phyloP scores from a whole-genome alignment of 1,139 yeast genomes.

The Insectozyma bohioensis region DNA sequence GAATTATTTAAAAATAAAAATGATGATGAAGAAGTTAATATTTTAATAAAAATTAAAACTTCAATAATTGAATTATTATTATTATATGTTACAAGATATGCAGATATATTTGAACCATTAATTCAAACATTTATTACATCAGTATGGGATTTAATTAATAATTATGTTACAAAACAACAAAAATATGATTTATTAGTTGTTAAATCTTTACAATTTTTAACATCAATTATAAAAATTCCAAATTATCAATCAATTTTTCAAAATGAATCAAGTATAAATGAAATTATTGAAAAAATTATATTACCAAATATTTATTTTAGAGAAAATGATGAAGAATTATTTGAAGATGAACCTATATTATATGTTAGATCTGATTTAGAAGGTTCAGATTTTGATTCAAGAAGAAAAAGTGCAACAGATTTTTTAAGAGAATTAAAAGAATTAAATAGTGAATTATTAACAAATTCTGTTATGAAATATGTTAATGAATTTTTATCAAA shows the following conservation, averaged over 20 bases:
- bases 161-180: conserved; percentile 60
- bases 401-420: conserved; percentile 90
- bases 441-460: conserved; percentile 71
- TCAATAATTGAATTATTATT: conserved; percentile 83
- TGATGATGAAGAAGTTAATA: conserved; percentile 73
- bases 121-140: conserved; percentile 78
- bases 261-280: conserved; percentile 66
- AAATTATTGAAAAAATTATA: conserved; percentile 78
- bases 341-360: conserved; percentile 96
- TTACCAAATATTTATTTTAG: conserved; percentile 85
- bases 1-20: conserved; percentile 55
- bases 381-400: conserved; percentile 90
- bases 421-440: conserved; percentile 85
- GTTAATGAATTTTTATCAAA: conserved; percentile 64
- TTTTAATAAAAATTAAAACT: conserved; percentile 72
- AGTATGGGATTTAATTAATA: conserved; percentile 75
- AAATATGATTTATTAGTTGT: conserved; percentile 86
- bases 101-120: conserved; percentile 80
- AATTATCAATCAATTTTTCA: conserved; percentile 60
- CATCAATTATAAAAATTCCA: conserved; percentile 75
- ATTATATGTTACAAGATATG: conserved; percentile 85
- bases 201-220: conserved; percentile 75
- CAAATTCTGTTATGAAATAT: conserved; percentile 75
- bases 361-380: conserved; percentile 90
- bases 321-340: conserved; percentile 84